A percentile compares a stretch with the other conserved stretches of the same genome.
Conservation (phyloP, 768 basidiomycete species). For the Kwoniella mangroviensis region DNA sequence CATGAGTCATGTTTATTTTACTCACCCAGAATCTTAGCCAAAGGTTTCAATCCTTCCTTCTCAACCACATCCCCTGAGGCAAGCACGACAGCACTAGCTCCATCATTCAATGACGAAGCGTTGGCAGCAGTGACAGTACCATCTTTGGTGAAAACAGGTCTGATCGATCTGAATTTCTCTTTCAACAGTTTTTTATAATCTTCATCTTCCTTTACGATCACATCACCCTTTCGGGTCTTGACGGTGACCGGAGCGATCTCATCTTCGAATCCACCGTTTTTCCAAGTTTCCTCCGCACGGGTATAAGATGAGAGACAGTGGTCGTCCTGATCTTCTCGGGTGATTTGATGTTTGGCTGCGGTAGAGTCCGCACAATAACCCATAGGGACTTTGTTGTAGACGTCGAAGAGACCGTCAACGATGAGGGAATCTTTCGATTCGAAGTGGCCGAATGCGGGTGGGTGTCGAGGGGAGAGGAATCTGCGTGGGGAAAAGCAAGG, state of each 20-base stretch:
- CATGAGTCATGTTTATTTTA: conserved; percentile 27
- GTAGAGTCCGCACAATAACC: conserved; percentile 92
- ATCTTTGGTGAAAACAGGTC: conserved; percentile 83
- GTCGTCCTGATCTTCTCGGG: conserved; percentile 82
- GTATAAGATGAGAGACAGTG: conserved; percentile 95
- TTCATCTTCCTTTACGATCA: conserved; percentile 88
- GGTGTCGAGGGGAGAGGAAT: conserved; percentile 59
- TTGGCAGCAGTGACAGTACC: conserved; percentile 96
- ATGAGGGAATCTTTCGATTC: conserved; percentile 84
- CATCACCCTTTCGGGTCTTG: conserved; percentile 75
- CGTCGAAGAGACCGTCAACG: conserved; percentile 92
- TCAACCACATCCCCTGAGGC: conserved; percentile 92
- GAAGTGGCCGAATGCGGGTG: conserved; percentile 78
- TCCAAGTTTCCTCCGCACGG: conserved; percentile 89
- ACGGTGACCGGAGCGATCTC: conserved; percentile 90
- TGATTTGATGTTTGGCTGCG: conserved; percentile 79
- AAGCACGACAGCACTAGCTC: conserved; percentile 91
- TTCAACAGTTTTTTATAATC: conserved; percentile 96
- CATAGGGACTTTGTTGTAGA: conserved; percentile 97
- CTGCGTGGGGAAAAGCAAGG: conserved; percentile 59
- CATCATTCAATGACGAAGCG: conserved; percentile 92
- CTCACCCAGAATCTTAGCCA: conserved; percentile 94
- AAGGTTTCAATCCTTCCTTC: conserved; percentile 85
- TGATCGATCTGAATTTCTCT: conserved; percentile 86
- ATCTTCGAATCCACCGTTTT: conserved; percentile 76